phyloP scores from a whole-genome alignment of 108 stramenopile genomes.

The Nitzschia sp. region DNA sequence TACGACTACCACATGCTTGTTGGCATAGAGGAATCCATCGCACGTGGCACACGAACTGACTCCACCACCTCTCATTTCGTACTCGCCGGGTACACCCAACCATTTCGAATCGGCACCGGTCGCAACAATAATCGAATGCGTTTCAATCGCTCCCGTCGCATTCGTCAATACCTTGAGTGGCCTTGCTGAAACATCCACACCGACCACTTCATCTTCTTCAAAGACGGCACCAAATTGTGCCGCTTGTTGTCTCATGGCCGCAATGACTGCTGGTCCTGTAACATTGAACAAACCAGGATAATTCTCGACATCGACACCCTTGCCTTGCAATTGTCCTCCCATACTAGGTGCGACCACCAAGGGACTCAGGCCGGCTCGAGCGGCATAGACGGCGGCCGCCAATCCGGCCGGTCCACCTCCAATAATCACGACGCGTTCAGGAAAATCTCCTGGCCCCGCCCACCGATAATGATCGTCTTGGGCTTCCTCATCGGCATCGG shows the following conservation, averaged over 20 bases:
- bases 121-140: conserved; percentile 90
- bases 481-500: conserved; percentile 68
- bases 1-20: conserved; percentile 87
- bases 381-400: conserved; percentile 92
- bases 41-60: conserved; percentile 96
- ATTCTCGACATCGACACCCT: conserved; percentile 94
- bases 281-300: conserved; percentile 88
- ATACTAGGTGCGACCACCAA: conserved; percentile 87
- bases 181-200: conserved; percentile 56
- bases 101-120: conserved; percentile 95
- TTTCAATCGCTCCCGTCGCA: conserved; percentile 66
- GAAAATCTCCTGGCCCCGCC: conserved; percentile 47
- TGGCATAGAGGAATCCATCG: conserved; percentile 88
- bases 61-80: conserved; percentile 86
- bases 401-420: conserved; percentile 94
- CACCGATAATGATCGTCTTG: conserved; percentile 71
- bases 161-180: conserved; percentile 75
- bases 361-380: conserved; percentile 85
- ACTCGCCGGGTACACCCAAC: conserved; percentile 88
- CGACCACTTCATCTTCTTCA: conserved; percentile 72
- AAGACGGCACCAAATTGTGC: conserved; percentile 80
- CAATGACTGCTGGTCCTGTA: conserved; percentile 86
- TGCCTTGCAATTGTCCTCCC: conserved; percentile 93
- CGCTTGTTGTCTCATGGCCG: conserved; percentile 86
- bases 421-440: conserved; percentile 88